These are phyloP conservation scores for Tagetes patula DNA, from an alignment of 129 eudicot genomes.

Conservation along the genomic window DNA sequence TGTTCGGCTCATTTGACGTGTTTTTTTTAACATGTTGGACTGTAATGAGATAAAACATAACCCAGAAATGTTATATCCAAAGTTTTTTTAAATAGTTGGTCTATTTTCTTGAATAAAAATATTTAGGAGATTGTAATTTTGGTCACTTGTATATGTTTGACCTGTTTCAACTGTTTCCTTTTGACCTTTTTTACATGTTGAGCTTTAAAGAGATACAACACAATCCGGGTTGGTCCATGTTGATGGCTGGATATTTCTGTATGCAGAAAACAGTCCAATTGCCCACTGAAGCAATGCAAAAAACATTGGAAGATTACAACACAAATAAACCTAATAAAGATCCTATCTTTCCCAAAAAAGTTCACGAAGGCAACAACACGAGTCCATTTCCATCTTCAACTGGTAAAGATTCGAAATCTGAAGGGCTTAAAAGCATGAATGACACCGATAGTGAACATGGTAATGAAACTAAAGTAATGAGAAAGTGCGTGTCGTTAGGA, in stretches of 20 bases:
- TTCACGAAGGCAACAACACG: constrained; percentile 23
- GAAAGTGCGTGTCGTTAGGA: constrained; percentile 70
- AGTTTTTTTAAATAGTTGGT: background rate
- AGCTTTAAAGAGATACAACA: background rate
- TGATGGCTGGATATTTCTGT: background rate
- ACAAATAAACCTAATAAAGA: constrained; percentile 29
- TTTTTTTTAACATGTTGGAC: too few species aligned
- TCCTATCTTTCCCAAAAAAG: constrained; percentile 15
- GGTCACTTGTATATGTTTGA: background rate
- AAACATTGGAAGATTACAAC: constrained; percentile 59
- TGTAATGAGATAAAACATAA: too few species aligned
- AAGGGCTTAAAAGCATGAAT: constrained; percentile 51
- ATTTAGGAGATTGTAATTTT: background rate
- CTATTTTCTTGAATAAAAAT: background rate
- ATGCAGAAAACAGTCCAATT: constrained; percentile 62
- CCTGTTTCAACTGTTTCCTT: background rate
- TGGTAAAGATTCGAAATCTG: constrained; percentile 59
- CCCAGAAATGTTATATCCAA: background rate
- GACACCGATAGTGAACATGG: constrained; percentile 41
- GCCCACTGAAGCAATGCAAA: constrained; percentile 75
- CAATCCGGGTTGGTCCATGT: background rate
- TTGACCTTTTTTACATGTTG: background rate
- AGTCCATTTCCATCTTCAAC: constrained; percentile 40
- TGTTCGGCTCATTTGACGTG: too few species aligned
- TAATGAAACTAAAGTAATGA: constrained; percentile 38